Conservation (phyloP, 176 grass and related monocot species). For the Zoysia japonica region DNA sequence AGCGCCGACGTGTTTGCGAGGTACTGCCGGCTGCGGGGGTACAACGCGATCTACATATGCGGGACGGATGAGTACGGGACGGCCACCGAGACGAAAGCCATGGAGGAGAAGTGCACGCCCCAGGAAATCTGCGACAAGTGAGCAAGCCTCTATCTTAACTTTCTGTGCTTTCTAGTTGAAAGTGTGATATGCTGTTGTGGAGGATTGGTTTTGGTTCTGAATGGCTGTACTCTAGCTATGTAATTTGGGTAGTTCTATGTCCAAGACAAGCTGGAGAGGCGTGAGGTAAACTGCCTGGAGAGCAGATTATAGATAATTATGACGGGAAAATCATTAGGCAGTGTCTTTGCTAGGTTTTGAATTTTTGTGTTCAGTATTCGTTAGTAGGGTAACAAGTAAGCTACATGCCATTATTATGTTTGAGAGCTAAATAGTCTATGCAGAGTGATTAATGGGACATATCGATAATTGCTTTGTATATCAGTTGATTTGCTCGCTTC, state of each 20-base stretch:
- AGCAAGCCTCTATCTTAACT: slow-evolving; percentile 24
- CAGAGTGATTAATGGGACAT: neutral
- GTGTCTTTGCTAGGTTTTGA: neutral
- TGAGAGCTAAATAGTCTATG: neutral
- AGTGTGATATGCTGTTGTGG: neutral
- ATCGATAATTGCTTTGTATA: neutral
- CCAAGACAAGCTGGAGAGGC: neutral
- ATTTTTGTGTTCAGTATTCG: slow-evolving; percentile 3
- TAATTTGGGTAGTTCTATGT: neutral
- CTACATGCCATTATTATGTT: neutral
- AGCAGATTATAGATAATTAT: neutral
- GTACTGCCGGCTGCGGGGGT: slow-evolving; percentile 82
- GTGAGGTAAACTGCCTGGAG: neutral
- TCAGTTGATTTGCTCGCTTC: slow-evolving; percentile 20
- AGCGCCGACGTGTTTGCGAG: slow-evolving; percentile 96
- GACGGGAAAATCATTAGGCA: neutral
- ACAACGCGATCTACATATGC: slow-evolving; percentile 93
- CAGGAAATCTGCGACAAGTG: slow-evolving; percentile 97
- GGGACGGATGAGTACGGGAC: slow-evolving; percentile 98
- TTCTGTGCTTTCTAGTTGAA: neutral
- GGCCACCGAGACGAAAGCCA: slow-evolving; percentile 92
- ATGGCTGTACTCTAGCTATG: neutral
- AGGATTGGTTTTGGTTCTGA: neutral
- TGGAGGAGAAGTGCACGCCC: slow-evolving; percentile 96
- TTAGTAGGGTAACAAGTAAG: neutral